phyloP scores from a whole-genome alignment of 2,329 filamentous ascomycete genomes.

The Colletotrichum lini region DNA sequence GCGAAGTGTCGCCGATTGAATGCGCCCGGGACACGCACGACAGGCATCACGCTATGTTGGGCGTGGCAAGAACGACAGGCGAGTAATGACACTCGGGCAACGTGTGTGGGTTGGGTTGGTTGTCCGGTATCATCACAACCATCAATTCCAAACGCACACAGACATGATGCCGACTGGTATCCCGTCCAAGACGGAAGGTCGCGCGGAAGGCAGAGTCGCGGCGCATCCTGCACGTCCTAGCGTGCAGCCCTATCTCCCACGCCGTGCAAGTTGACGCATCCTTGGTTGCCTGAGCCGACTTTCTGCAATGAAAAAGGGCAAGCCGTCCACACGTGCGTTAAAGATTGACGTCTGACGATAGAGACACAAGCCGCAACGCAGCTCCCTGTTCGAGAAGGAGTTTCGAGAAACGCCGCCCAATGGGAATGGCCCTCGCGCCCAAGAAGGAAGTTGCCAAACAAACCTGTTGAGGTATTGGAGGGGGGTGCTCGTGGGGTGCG shows the following conservation, averaged over 20 bases:
- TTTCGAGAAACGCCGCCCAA: background rate
- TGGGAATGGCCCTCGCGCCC: background rate
- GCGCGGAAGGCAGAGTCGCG: background rate
- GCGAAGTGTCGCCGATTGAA: background rate
- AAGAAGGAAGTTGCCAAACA: slow-evolving; percentile 26
- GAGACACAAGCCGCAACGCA: background rate
- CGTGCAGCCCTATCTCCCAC: background rate
- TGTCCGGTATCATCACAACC: background rate
- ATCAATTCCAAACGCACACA: too few relatives aligned
- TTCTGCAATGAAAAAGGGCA: background rate
- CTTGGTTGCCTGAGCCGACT: background rate
- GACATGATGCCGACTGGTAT: background rate
- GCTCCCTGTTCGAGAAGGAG: slow-evolving; percentile 10
- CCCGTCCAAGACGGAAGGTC: slow-evolving; percentile 23
- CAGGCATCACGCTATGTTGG: background rate
- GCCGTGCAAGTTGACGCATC: background rate
- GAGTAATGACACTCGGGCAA: background rate
- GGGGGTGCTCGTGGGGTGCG: slow-evolving; percentile 1
- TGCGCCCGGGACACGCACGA: background rate
- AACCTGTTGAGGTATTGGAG: slow-evolving; percentile 4
- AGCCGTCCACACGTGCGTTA: background rate
- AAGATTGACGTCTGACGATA: background rate
- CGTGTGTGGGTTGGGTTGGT: background rate
- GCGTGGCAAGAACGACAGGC: background rate
- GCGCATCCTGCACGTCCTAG: background rate